Base-by-base conservation (phyloP, 768 basidiomycete species). In the Dacryopinax primogenitus region DNA sequence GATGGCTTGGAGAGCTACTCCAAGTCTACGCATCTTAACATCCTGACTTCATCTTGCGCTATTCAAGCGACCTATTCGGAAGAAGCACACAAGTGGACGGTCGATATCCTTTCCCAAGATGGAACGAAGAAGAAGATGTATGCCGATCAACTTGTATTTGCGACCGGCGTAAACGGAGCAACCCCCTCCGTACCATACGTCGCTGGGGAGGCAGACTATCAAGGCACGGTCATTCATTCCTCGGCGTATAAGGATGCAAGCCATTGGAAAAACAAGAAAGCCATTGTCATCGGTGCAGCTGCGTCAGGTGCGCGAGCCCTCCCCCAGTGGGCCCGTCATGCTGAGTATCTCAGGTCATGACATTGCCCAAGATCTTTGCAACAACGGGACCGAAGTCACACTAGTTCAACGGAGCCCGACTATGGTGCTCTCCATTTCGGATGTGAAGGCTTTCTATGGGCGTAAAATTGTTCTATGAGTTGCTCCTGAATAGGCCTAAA, bases 261-360 rank as follows among this genome's bases (percentile, higher is more conserved):
- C 12, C 82, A 83, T 35, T 84, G 84, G 69, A 58, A 71, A 1
- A 87, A 85, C 16, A 89, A 88, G 75, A 88, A 84, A 69, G 86
- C 87, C 0, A 77, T 84, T 2, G 83, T 90, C 1, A 75, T 89
- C 2, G 87, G 87, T 0, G 79, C 86, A 15, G 83, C 83, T 64
- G 86, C 85, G 12, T 85, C 83, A 1, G 80, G 81, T 79, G 66
- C 32, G 26, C n/a, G n/a, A n/a, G 26, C 9, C 13, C 30, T 28
- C 4, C 6, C 11, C 6, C 11, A 4, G 32, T 58, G 26, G 3
- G 11, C 32, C 2, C 30, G 32, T 58, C 4, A 30, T 23, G 26
- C 32, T 13, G 32, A 6, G 65, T 41, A 41, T 0, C 62, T 1
- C 34, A 73, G 80, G 81, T 0, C 81, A 82, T 67, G 82, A 83